Evolutionary conservation across 331 rosid genomes (phyloP).

Genomic region (Stylosanthes scabra): DNA sequence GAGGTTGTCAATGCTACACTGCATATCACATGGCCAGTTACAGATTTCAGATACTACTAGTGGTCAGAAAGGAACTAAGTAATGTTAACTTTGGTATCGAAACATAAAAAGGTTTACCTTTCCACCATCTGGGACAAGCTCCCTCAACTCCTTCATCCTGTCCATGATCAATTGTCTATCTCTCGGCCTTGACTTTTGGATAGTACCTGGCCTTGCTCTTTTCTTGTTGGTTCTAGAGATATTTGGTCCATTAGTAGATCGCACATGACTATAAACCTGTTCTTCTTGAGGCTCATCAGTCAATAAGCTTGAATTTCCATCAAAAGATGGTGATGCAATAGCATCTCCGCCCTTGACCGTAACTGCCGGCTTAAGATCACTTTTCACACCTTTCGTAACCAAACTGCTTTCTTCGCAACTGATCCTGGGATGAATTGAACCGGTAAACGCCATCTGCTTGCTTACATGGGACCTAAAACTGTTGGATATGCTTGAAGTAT

Average conservation of each 20-base stretch:
- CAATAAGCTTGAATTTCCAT: constrained; percentile 44
- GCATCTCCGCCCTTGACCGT: constrained; percentile 32
- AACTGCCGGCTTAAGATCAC: constrained; percentile 38
- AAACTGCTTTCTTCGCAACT: constrained; percentile 49
- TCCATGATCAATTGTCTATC: constrained; percentile 95
- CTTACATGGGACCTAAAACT: constrained; percentile 39
- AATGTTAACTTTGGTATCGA: not conserved
- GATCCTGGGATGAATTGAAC: constrained; percentile 45
- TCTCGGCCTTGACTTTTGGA: constrained; percentile 72
- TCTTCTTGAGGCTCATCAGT: constrained; percentile 41
- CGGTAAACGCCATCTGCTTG: constrained; percentile 34
- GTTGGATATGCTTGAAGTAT: constrained; percentile 49
- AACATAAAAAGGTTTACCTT: constrained; percentile 51
- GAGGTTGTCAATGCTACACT: constrained; percentile 96
- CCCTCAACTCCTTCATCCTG: constrained; percentile 87
- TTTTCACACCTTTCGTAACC: constrained; percentile 29
- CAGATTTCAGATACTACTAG: constrained; percentile 3
- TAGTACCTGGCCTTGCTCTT: constrained; percentile 47
- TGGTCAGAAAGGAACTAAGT: not conserved
- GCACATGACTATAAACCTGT: constrained; percentile 29
- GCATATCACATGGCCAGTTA: constrained; percentile 43
- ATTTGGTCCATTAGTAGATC: constrained; percentile 50
- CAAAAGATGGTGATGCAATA: constrained; percentile 48
- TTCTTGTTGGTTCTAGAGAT: constrained; percentile 42
- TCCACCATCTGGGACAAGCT: constrained; percentile 84